A percentile compares a stretch with the other conserved stretches of the same genome.
Evolutionary conservation across 139 green algal species (phyloP).

Genomic region (Tetraselmis chui): DNA sequence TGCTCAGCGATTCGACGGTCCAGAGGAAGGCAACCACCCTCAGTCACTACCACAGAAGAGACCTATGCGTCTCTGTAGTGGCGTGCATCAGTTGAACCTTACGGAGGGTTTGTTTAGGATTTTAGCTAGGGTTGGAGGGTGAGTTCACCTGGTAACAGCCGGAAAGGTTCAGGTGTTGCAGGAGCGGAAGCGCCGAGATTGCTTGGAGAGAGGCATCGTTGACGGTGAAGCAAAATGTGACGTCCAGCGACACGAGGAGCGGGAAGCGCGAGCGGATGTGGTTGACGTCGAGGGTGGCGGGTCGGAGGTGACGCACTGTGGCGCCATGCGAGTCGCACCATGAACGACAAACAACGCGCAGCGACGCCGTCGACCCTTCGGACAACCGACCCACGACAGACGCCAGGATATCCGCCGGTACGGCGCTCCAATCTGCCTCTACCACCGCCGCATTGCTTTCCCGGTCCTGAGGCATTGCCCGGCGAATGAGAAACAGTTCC

Average conservation of each 20-base stretch:
- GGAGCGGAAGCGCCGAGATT: neutral
- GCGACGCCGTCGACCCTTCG: neutral
- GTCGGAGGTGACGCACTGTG: neutral
- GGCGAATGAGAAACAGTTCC: no score
- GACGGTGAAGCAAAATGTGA: neutral
- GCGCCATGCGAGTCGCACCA: neutral
- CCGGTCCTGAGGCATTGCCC: no score
- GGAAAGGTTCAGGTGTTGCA: neutral
- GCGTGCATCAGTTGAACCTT: no score
- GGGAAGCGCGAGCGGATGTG: neutral
- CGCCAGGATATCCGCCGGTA: neutral
- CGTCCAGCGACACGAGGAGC: neutral
- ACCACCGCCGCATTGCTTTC: no score
- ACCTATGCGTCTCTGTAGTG: no score
- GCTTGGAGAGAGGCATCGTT: neutral
- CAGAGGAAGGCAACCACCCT: no score
- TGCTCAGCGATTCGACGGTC: no score
- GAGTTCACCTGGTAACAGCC: neutral
- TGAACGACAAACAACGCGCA: neutral
- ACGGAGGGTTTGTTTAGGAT: no score
- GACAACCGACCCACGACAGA: neutral
- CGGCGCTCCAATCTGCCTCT: neutral
- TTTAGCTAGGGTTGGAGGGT: no score
- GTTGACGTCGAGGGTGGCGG: neutral
- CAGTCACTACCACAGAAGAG: no score